These are phyloP conservation scores for Termitomyces sp. DNA, from an alignment of 1,284 basidiomycete genomes.

Conservation along the genomic window DNA sequence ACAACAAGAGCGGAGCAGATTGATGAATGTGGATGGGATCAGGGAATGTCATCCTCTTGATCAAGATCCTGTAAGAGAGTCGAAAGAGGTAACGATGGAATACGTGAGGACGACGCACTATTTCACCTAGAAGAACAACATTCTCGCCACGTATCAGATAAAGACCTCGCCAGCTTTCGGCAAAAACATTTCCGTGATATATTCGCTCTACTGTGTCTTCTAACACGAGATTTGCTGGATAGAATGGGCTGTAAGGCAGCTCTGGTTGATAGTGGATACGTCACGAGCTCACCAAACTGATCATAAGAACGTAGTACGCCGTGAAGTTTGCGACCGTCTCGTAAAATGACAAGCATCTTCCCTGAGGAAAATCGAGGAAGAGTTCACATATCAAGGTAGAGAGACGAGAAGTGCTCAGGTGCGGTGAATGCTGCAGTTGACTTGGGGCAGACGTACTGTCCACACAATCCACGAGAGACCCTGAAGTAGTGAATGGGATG, in stretches of 20 bases:
- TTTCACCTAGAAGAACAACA: constrained; percentile 94
- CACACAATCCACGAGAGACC: constrained; percentile 94
- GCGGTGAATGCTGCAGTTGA: constrained; percentile 44
- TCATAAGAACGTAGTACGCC: constrained; percentile 97
- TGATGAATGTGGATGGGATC: constrained; percentile 79
- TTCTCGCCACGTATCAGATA: constrained; percentile 98
- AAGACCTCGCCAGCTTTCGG: constrained; percentile 82
- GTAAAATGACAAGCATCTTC: constrained; percentile 95
- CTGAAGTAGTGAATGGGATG: constrained; percentile 95
- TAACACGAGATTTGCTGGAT: constrained; percentile 84
- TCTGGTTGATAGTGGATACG: neutral
- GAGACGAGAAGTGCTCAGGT: constrained; percentile 46
- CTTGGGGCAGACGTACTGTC: constrained; percentile 86
- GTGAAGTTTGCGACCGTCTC: constrained; percentile 94
- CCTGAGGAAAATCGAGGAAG: constrained; percentile 50
- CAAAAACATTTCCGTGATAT: constrained; percentile 75
- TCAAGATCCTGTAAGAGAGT: constrained; percentile 73
- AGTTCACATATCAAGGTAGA: constrained; percentile 26
- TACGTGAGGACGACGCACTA: constrained; percentile 57
- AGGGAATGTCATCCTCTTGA: constrained; percentile 83
- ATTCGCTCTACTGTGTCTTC: constrained; percentile 88
- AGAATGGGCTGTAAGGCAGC: neutral
- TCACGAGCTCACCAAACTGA: constrained; percentile 80
- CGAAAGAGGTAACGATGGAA: constrained; percentile 8
- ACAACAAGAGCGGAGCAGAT: constrained; percentile 52